Conservation (phyloP, 257 asterid genomes). For the Cordia subcordata region DNA sequence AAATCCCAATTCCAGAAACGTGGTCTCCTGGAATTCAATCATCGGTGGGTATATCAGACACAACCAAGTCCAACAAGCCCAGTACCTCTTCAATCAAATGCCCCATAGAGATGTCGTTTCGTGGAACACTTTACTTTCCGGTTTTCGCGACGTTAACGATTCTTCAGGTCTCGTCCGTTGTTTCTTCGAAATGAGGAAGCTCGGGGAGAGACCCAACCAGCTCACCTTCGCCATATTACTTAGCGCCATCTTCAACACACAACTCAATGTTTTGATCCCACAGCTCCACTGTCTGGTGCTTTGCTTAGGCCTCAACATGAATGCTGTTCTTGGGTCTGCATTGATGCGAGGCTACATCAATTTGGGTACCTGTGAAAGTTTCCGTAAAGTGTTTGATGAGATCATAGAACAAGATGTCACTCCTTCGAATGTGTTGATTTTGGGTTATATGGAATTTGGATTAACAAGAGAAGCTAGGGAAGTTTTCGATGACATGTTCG, state of each 20-base stretch:
- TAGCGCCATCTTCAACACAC: conserved; percentile 41
- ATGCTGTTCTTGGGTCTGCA: conserved; percentile 60
- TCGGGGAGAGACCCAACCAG: conserved; percentile 40
- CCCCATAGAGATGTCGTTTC: conserved; percentile 59
- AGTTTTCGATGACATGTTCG: conserved; percentile 52
- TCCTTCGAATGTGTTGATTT: conserved; percentile 63
- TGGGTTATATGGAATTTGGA: conserved; percentile 69
- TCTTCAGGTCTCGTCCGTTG: conserved; percentile 33
- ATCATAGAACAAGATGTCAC: conserved; percentile 51
- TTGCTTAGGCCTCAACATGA: conserved; percentile 39
- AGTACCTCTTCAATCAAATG: conserved; percentile 60
- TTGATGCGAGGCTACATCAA: conserved; percentile 68
- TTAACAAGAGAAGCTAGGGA: conserved; percentile 41
- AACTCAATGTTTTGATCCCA: conserved; percentile 33
- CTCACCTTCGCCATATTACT: conserved; percentile 57
- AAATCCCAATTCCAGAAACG: conserved; percentile 41
- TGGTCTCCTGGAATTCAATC: conserved; percentile 70
- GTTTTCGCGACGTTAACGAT: conserved; percentile 42
- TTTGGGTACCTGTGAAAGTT: conserved; percentile 31
- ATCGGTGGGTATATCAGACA: conserved; percentile 47
- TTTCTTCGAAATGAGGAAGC: conserved; percentile 41
- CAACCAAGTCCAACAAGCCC: conserved; percentile 38
- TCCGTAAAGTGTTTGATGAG: conserved; percentile 57
- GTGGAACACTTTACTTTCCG: conserved; percentile 79
- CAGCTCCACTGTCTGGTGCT: conserved; percentile 61